These are phyloP conservation scores for Trichothecium sympodiale DNA, from an alignment of 2,329 filamentous ascomycete genomes.

Conservation along the genomic window DNA sequence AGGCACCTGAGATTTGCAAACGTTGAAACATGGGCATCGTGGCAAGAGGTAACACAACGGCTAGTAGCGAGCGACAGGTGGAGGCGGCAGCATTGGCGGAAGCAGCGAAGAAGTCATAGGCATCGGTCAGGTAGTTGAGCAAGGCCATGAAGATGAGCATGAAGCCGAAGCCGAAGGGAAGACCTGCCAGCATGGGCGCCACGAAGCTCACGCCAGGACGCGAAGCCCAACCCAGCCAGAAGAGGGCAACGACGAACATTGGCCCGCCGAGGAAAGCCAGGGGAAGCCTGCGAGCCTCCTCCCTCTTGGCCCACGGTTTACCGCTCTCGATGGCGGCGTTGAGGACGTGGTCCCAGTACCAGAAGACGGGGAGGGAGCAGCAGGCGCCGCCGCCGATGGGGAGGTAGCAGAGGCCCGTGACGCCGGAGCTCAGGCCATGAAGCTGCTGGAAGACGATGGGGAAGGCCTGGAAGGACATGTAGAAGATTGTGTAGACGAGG, in stretches of 20 bases:
- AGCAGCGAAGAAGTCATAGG: conserved; percentile 57
- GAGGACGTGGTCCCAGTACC: conserved; percentile 53
- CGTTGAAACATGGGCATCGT: conserved; percentile 36
- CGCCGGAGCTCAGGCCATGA: conserved; percentile 53
- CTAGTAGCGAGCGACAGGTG: conserved; percentile 86
- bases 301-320: conserved; percentile 46
- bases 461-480: conserved; percentile 69
- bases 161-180: conserved; percentile 52
- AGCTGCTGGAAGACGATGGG: conserved; percentile 54
- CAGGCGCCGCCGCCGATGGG: conserved; percentile 54
- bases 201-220: conserved; percentile 35
- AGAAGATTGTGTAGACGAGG: conserved; percentile 54
- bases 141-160: conserved; percentile 53
- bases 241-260: conserved; percentile 42
- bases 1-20: conserved; percentile 38
- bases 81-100: conserved; percentile 77
- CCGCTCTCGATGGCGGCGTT: conserved; percentile 34
- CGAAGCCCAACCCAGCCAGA: conserved; percentile 53
- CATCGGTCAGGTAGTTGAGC: conserved; percentile 54
- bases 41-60: conserved; percentile 56
- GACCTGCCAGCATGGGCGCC: conserved; percentile 46
- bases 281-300: conserved; percentile 60
- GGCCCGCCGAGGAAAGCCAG: conserved; percentile 62
- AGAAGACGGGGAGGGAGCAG: conserved; percentile 49
- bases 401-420: conserved; percentile 57